Evolutionary conservation across 208 protist genomes (phyloP).

Genomic region (Phytomonas sp.): DNA sequence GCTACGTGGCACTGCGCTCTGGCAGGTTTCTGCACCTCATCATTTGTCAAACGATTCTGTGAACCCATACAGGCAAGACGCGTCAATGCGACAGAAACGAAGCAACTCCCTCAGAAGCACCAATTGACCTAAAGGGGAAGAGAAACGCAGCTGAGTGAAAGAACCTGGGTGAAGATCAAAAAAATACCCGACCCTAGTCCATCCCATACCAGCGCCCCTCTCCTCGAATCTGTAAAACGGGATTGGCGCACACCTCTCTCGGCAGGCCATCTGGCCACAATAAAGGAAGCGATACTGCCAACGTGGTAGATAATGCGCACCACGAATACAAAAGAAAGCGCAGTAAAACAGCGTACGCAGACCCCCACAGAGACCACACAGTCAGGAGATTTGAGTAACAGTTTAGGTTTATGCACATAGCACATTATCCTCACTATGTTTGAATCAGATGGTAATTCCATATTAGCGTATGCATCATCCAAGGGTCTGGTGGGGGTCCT

Average conservation of each 20-base stretch:
- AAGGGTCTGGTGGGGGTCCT: not conserved
- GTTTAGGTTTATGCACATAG: not conserved
- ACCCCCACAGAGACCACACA: not conserved
- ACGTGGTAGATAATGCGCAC: not conserved
- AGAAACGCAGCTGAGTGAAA: no score
- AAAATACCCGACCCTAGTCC: no score
- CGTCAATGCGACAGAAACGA: no score
- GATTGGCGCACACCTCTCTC: not conserved
- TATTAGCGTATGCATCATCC: not conserved
- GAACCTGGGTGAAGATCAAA: no score
- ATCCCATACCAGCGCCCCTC: no score
- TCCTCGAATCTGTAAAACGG: no score
- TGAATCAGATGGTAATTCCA: not conserved
- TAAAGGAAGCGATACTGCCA: not conserved
- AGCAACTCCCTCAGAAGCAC: no score
- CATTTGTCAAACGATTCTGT: no score
- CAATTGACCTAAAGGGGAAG: no score
- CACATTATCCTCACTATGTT: not conserved
- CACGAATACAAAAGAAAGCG: not conserved
- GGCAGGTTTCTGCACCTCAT: not conserved
- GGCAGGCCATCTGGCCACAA: not conserved
- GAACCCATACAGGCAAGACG: no score
- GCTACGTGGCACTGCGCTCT: slow-evolving; percentile 1
- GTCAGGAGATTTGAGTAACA: not conserved
- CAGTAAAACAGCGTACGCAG: not conserved